Evolutionary conservation across 2,329 filamentous ascomycete genomes (phyloP).

Genomic region (Ceratocystis alfenasii): DNA sequence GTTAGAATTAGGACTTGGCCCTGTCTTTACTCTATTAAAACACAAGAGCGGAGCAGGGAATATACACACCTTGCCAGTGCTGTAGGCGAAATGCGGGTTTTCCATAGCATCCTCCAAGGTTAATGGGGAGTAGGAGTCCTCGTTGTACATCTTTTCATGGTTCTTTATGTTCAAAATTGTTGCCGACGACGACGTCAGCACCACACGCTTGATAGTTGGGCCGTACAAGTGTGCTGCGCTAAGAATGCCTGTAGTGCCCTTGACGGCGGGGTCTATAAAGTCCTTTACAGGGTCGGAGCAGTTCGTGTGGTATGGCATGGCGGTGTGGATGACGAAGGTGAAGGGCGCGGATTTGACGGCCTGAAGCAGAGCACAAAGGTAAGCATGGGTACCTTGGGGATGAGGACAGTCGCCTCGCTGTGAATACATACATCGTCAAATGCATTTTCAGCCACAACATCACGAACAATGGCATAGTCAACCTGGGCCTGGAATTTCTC

Average conservation of each 20-base stretch:
- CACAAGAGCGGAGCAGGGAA: neutral
- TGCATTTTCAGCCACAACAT: slow-evolving; percentile 57
- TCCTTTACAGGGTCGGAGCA: slow-evolving; percentile 39
- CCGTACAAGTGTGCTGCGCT: slow-evolving; percentile 36
- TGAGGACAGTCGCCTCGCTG: slow-evolving; percentile 27
- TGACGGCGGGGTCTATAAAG: slow-evolving; percentile 44
- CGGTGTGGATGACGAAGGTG: slow-evolving; percentile 62
- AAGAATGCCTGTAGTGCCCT: slow-evolving; percentile 40
- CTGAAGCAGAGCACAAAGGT: neutral
- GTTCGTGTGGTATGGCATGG: slow-evolving; percentile 60
- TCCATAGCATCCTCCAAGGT: slow-evolving; percentile 25
- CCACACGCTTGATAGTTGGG: slow-evolving; percentile 49
- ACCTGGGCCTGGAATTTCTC: slow-evolving; percentile 25
- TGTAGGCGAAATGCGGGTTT: slow-evolving; percentile 27
- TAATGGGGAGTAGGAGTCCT: slow-evolving; percentile 27
- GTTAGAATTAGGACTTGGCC: neutral
- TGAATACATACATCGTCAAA: slow-evolving; percentile 43
- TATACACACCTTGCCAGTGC: slow-evolving; percentile 27
- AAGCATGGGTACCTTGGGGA: slow-evolving; percentile 24
- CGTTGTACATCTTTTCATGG: slow-evolving; percentile 27
- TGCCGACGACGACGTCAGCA: slow-evolving; percentile 40
- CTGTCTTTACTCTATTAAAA: neutral
- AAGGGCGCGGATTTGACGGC: slow-evolving; percentile 38
- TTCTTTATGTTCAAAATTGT: slow-evolving; percentile 33
- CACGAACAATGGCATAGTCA: slow-evolving; percentile 49